Percentiles rank a stretch among this genome's conserved stretches.
Conservation (phyloP, 2,329 filamentous ascomycete genomes). For the Neopestalotiopsis sp. region DNA sequence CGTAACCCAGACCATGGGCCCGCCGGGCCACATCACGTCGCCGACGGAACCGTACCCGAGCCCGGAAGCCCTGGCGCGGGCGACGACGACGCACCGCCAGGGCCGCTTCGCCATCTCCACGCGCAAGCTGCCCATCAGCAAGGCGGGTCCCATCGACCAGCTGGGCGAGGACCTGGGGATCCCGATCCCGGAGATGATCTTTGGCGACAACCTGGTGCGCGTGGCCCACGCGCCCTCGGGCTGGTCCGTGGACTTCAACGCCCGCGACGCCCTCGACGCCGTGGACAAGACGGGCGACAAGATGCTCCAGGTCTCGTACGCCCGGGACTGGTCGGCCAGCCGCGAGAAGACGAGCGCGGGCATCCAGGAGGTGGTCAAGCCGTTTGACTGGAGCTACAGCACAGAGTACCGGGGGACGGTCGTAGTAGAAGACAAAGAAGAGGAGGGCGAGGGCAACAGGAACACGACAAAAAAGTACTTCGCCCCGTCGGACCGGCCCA, state of each 20-base stretch:
- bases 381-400: conserved; percentile 98
- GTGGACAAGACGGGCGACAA: conserved; percentile 92
- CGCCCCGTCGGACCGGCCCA: conserved; percentile 48
- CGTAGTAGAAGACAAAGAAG: no score
- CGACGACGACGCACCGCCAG: conserved; percentile 63
- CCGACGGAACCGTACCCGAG: conserved; percentile 60
- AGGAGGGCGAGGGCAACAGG: not conserved
- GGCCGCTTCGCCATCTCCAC: conserved; percentile 76
- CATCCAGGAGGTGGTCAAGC: conserved; percentile 92
- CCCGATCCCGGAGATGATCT: conserved; percentile 97
- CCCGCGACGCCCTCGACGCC: conserved; percentile 83
- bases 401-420: conserved; percentile 83
- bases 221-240: conserved; percentile 75
- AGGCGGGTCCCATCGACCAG: conserved; percentile 90
- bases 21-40: conserved; percentile 40
- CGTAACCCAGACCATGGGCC: conserved; percentile 20
- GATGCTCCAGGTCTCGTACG: conserved; percentile 94
- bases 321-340: conserved; percentile 76
- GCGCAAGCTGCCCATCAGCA: conserved; percentile 93
- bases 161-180: conserved; percentile 76
- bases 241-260: conserved; percentile 83
- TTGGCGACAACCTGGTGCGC: conserved; percentile 87
- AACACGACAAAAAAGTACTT: conserved; percentile 19
- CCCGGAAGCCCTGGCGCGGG: conserved; percentile 52
- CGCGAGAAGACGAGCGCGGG: conserved; percentile 79